Evolutionary conservation across 805 yeast genomes (phyloP), one percentile per base, ranked within the genome.

Genomic region (Jamesozyma gamospora): DNA sequence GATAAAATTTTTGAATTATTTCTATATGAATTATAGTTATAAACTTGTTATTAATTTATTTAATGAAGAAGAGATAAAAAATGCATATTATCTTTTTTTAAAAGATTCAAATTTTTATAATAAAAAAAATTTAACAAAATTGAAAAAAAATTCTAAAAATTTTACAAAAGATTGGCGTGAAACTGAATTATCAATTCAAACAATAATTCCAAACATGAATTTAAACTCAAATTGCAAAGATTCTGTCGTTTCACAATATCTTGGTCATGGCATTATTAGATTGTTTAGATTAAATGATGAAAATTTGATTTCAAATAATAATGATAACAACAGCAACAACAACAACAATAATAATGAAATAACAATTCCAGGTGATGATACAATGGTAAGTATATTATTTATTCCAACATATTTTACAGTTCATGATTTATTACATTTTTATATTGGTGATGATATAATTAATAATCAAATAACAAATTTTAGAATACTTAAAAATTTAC

Each of bases 361-460:
- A 24, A 60, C 56, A 16, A 57, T 58, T 7, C 58, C 62, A 3
- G 77, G 77, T 0, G 81, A 78, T 52, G 77, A 72, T 28, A 73
- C 86, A 1, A 80, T 82, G 63, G 74, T 84, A 4, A 77, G 90
- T 1, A 82, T 86, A 15, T 59, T 86, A n/a, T 87, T 94, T 0
- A 79, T 87, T 0, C 96, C 96, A 0, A 77, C 82, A 10, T 88
- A 87, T 56, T 80, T 87, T 58, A 79, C 94, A 0, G 83, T 90
- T 0, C 80, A 86, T 18, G 96, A 87, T 51, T 56, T 88, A 18
- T 58, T 87, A 4, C 94, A 90, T 4, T 87, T 80, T 30, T 59
- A 57, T 39, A 53, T 59, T 54, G 72, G 88, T 10, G 94, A 94
- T 18, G 79, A 79, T 35, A 62, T 67, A 1, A 68, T 72, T 24